A percentile compares a stretch with the other conserved stretches of the same genome.
Evolutionary conservation across 257 asterid genomes (phyloP).

Genomic region (Nicotiana attenuata): DNA sequence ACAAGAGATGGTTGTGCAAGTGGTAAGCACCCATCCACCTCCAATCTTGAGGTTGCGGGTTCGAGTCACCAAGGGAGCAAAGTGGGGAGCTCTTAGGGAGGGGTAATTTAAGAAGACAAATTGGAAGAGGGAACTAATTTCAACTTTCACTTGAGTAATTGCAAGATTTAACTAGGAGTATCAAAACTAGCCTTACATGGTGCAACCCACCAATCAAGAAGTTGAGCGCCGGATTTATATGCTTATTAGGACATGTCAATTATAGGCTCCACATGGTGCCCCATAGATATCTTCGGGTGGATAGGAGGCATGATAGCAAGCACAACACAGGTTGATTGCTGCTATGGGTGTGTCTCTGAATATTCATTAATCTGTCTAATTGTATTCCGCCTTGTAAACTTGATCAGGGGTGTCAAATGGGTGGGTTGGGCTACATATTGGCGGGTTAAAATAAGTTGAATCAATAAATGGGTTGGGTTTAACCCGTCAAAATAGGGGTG

Average conservation of each 20-base stretch:
- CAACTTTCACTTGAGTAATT: neutral
- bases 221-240: neutral
- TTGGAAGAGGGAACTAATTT: slow-evolving; percentile 4
- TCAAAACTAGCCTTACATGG: neutral
- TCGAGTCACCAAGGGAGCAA: too few species aligned
- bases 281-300: neutral
- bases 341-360: neutral
- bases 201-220: neutral
- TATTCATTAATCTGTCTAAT: neutral
- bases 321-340: neutral
- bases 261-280: neutral
- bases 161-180: neutral
- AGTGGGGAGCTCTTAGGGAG: too few species aligned
- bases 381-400: neutral
- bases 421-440: neutral
- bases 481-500: neutral
- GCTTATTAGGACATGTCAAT: neutral
- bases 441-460: neutral
- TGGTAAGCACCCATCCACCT: too few species aligned
- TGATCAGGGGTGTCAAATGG: neutral
- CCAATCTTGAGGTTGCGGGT: too few species aligned
- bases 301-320: neutral
- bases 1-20: too few species aligned
- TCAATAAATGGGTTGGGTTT: neutral
- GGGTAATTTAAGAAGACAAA: neutral